These are phyloP conservation scores for Geosiphon pyriformis DNA, from an alignment of 192 early-diverging fungal species.

Conservation along the genomic window DNA sequence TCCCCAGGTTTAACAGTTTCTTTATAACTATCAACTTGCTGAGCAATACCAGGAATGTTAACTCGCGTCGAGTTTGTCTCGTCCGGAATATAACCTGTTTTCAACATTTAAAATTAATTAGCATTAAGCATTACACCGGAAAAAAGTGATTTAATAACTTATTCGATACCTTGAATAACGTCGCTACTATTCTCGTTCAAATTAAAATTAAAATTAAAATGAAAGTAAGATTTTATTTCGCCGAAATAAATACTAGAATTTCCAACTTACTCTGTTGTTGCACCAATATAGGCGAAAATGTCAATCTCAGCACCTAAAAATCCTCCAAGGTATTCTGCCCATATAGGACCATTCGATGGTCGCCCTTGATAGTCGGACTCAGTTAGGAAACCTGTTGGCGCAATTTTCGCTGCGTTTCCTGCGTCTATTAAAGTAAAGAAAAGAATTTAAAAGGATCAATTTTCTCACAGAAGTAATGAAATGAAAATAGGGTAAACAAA, in stretches of 20 bases:
- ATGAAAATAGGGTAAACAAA: too few species aligned
- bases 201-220: not conserved
- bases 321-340: not conserved
- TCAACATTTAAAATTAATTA: not conserved
- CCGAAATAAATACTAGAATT: not conserved
- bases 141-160: not conserved
- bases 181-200: not conserved
- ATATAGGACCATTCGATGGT: not conserved
- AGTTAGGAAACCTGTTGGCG: not conserved
- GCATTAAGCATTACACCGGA: not conserved
- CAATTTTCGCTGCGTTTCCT: not conserved
- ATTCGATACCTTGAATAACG: not conserved
- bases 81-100: too few species aligned
- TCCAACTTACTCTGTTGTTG: not conserved
- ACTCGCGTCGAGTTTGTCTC: too few species aligned
- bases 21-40: not conserved
- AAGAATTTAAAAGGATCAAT: not conserved
- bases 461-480: too few species aligned
- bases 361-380: not conserved
- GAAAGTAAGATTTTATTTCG: too few species aligned
- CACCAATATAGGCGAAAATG: not conserved
- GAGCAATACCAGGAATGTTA: not conserved
- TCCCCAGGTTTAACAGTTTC: not conserved
- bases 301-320: not conserved
- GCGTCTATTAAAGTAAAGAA: not conserved